Percentiles rank a stretch among this genome's conserved stretches.
Conservation (phyloP, 768 basidiomycete genomes). For the Suillus hirtellus region DNA sequence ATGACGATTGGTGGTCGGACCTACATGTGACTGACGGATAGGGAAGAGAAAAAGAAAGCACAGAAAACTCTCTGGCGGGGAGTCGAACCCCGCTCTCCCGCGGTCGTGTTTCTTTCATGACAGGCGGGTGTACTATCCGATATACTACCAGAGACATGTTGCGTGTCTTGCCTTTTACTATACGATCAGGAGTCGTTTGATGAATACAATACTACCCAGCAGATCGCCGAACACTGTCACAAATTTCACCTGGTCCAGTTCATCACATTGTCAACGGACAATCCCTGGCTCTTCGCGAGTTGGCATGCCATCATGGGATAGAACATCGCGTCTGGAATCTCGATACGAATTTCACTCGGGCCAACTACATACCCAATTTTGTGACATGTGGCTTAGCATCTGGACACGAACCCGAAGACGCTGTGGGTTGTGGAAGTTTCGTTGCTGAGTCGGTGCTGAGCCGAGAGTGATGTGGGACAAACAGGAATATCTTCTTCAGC, state of each 20-base stretch:
- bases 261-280: not conserved
- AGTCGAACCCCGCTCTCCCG: conserved; percentile 35
- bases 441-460: too few species aligned
- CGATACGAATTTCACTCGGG: not conserved
- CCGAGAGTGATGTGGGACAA: too few species aligned
- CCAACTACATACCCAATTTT: not conserved
- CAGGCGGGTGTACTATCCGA: conserved; percentile 43
- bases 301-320: not conserved
- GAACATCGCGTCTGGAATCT: not conserved
- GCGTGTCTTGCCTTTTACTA: not conserved
- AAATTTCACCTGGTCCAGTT: too few species aligned
- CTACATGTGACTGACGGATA: conserved; percentile 26
- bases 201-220: not conserved
- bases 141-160: conserved; percentile 30
- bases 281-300: not conserved
- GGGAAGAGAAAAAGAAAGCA: conserved; percentile 58
- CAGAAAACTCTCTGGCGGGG: conserved; percentile 38
- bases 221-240: not conserved
- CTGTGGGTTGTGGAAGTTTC: too few species aligned
- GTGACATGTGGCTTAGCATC: not conserved
- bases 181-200: not conserved
- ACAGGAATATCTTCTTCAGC: too few species aligned
- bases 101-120: conserved; percentile 22
- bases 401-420: too few species aligned
- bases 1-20: not conserved